phyloP scores from a whole-genome alignment of 164 flowering plant genomes.

The Umbellularia californica region DNA sequence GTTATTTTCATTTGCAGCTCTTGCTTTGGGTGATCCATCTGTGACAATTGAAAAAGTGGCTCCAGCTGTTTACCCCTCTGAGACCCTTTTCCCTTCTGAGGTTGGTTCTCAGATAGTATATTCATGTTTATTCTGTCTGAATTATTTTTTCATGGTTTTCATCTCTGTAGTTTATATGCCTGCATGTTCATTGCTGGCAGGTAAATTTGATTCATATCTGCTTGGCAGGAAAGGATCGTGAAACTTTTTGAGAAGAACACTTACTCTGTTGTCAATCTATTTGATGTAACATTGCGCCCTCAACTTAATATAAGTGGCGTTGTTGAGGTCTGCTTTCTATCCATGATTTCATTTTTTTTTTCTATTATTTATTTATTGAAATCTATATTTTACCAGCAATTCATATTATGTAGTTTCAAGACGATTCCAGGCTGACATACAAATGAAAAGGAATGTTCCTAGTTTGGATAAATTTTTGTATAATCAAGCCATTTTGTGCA shows the following conservation, averaged over 20 bases:
- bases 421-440: background rate
- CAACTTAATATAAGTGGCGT: slow-evolving; percentile 82
- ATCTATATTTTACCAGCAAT: background rate
- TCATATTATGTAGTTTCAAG: background rate
- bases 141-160: background rate
- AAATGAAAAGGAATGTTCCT: background rate
- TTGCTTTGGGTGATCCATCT: slow-evolving; percentile 81
- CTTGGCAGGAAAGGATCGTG: slow-evolving; percentile 72
- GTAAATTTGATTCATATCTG: slow-evolving; percentile 17
- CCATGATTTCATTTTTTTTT: background rate
- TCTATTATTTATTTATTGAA: background rate
- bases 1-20: slow-evolving; percentile 42
- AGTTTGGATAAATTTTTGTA: slow-evolving; percentile 2
- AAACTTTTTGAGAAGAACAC: slow-evolving; percentile 85
- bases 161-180: background rate
- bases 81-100: slow-evolving; percentile 76
- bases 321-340: slow-evolving; percentile 62
- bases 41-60: slow-evolving; percentile 83
- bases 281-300: slow-evolving; percentile 90
- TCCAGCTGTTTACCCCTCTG: slow-evolving; percentile 66
- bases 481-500: background rate
- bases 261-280: slow-evolving; percentile 87
- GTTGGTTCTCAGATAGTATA: slow-evolving; percentile 23
- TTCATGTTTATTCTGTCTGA: background rate
- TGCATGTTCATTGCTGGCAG: slow-evolving; percentile 13